phyloP scores from a whole-genome alignment of 1,139 yeast species.

The Candida frijolesensis region DNA sequence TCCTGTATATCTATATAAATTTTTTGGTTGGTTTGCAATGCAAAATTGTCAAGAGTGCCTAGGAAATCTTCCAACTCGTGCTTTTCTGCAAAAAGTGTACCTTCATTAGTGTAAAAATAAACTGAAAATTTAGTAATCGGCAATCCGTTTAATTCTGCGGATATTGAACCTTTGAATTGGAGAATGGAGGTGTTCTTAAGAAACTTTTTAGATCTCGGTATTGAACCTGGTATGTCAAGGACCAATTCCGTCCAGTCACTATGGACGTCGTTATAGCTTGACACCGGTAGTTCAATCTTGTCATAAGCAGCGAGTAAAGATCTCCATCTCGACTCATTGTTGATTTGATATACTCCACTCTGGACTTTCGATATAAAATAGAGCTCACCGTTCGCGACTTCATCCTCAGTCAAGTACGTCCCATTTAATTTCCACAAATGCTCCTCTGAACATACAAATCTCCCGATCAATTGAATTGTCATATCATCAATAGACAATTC shows the following conservation, averaged over 20 bases:
- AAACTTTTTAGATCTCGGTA: constrained; percentile 7
- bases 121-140: constrained; percentile 23
- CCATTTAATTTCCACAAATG: constrained; percentile 56
- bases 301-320: constrained; percentile 28
- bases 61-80: constrained; percentile 34
- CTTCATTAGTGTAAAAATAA: constrained; percentile 21
- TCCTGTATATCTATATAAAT: constrained; percentile 13
- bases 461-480: constrained; percentile 49
- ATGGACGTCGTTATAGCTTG: not conserved
- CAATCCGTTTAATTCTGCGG: constrained; percentile 14
- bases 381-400: constrained; percentile 66
- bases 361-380: constrained; percentile 60
- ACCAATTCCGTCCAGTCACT: constrained; percentile 12
- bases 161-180: constrained; percentile 28
- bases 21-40: constrained; percentile 28
- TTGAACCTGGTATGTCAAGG: constrained; percentile 2
- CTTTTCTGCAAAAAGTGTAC: constrained; percentile 11
- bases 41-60: constrained; percentile 37
- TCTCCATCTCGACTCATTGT: constrained; percentile 26
- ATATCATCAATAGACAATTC: constrained; percentile 34
- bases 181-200: constrained; percentile 25
- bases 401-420: constrained; percentile 42
- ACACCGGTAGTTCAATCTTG: constrained; percentile 12
- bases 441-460: constrained; percentile 38
- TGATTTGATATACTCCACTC: constrained; percentile 27